A percentile compares a stretch with the other conserved stretches of the same genome.
These are phyloP conservation scores for Kuraishia hungarica DNA, from an alignment of 805 yeast species.

Conservation along the genomic window DNA sequence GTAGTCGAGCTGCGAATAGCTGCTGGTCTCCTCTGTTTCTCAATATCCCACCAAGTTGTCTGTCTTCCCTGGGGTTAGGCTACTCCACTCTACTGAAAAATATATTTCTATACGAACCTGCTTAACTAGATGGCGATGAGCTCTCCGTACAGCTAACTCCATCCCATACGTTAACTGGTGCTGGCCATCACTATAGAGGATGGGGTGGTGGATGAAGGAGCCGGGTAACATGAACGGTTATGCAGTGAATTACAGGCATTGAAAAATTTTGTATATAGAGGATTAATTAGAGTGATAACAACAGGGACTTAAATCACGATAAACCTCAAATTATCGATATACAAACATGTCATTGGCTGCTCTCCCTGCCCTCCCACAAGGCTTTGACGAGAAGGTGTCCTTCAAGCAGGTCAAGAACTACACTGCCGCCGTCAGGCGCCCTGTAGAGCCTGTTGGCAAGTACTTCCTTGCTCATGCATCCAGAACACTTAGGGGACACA, in stretches of 20 bases:
- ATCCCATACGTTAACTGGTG: too few species aligned
- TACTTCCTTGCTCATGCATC: conserved; percentile 94
- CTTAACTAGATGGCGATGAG: too few species aligned
- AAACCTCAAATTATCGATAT: neutral
- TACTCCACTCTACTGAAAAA: too few species aligned
- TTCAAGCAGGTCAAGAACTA: conserved; percentile 42
- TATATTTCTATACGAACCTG: too few species aligned
- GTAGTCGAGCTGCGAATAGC: too few species aligned
- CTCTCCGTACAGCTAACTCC: too few species aligned
- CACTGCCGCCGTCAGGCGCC: conserved; percentile 62
- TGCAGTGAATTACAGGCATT: neutral
- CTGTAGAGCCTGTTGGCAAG: conserved; percentile 95
- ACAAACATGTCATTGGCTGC: conserved; percentile 34
- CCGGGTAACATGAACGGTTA: neutral
- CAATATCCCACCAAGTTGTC: too few species aligned
- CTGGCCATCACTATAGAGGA: neutral
- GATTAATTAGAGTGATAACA: neutral
- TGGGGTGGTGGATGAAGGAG: neutral
- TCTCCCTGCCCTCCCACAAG: conserved; percentile 33
- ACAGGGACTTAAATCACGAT: neutral
- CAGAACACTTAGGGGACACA: conserved; percentile 91
- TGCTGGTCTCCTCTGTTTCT: too few species aligned
- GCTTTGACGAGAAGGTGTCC: conserved; percentile 26
- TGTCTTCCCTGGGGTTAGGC: too few species aligned
- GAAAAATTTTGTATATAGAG: neutral